Percentiles rank a stretch among this genome's conserved stretches.
Conservation (phyloP, 768 basidiomycete species). For the Sporobolomyces pararoseus region DNA sequence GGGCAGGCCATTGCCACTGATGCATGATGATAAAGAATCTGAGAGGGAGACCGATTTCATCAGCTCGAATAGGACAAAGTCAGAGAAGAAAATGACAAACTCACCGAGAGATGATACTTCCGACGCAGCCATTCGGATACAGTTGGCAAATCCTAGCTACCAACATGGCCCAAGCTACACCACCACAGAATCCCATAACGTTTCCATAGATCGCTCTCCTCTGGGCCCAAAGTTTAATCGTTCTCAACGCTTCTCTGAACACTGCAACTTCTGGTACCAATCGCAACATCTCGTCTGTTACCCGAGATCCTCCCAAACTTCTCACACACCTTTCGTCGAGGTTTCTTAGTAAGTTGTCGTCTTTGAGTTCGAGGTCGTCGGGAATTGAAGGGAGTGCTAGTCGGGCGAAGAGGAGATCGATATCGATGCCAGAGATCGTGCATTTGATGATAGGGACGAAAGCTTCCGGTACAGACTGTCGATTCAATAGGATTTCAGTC, state of each 20-base stretch:
- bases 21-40: slow-evolving; percentile 95
- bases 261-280: slow-evolving; percentile 90
- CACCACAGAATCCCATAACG: slow-evolving; percentile 93
- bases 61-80: not conserved
- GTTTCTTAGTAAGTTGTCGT: slow-evolving; percentile 86
- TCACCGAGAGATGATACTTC: slow-evolving; percentile 82
- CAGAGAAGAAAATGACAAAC: not conserved
- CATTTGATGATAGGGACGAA: slow-evolving; percentile 92
- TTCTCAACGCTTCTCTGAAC: slow-evolving; percentile 88
- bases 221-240: slow-evolving; percentile 97
- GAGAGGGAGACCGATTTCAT: not conserved
- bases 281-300: slow-evolving; percentile 90
- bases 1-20: slow-evolving; percentile 98
- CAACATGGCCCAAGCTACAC: slow-evolving; percentile 97
- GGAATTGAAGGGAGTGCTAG: slow-evolving; percentile 81
- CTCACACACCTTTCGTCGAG: slow-evolving; percentile 91
- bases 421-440: slow-evolving; percentile 82
- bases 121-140: slow-evolving; percentile 89
- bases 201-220: slow-evolving; percentile 95
- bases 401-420: slow-evolving; percentile 92
- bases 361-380: slow-evolving; percentile 80
- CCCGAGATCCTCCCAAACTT: slow-evolving; percentile 90
- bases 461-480: slow-evolving; percentile 95
- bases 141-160: slow-evolving; percentile 99
- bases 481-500: slow-evolving; percentile 48